Evolutionary conservation across 371 early-diverging fungal genomes (phyloP).

Genomic region (Choanephora cucurbitarum): DNA sequence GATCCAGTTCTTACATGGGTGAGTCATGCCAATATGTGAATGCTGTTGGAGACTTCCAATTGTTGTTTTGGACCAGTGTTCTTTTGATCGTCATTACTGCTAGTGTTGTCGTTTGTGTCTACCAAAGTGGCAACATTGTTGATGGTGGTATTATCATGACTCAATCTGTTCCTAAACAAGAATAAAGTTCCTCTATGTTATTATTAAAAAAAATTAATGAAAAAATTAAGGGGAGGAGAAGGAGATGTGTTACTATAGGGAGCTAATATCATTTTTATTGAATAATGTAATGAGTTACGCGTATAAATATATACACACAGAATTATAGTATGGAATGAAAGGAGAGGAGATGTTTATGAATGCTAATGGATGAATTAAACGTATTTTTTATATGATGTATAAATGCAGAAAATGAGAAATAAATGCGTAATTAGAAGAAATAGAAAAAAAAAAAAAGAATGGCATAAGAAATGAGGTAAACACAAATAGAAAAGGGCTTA

Average conservation of each 20-base stretch:
- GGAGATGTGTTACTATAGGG: too few species aligned
- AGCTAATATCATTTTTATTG: too few species aligned
- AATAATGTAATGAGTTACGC: not conserved
- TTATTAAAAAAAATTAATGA: not conserved
- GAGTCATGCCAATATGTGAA: constrained; percentile 41
- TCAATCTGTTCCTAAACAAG: constrained; percentile 47
- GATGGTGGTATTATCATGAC: constrained; percentile 42
- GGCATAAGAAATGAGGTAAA: not conserved
- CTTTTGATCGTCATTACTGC: constrained; percentile 36
- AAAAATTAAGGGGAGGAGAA: not conserved
- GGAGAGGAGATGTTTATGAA: constrained; percentile 8
- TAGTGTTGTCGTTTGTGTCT: constrained; percentile 45
- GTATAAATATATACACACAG: constrained; percentile 2
- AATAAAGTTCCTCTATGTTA: constrained; percentile 23
- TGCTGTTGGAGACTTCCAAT: constrained; percentile 46
- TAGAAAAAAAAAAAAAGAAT: constrained; percentile 3
- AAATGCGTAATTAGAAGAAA: not conserved
- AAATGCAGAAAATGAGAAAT: not conserved
- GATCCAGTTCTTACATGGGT: constrained; percentile 29
- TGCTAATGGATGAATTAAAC: not conserved
- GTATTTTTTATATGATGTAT: constrained; percentile 2
- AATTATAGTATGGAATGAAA: constrained; percentile 13
- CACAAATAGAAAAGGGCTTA: constrained; percentile 7
- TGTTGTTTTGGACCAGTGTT: constrained; percentile 52
- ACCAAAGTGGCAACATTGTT: constrained; percentile 37